phyloP scores from a whole-genome alignment of 306 rosid species.

The Sicyos edulis region DNA sequence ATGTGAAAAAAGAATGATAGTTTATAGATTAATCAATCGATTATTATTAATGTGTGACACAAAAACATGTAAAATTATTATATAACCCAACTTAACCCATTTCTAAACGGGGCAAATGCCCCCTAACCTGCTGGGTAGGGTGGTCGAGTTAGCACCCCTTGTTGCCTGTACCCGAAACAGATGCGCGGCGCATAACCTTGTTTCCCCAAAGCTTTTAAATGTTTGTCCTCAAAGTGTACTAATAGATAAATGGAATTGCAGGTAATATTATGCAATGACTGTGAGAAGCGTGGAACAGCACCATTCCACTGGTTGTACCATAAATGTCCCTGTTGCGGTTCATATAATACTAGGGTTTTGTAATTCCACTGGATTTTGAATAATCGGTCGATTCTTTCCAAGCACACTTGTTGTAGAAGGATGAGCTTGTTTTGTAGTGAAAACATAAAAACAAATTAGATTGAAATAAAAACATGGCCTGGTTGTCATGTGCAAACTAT shows the following conservation, averaged over 20 bases:
- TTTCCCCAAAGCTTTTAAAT: too few species aligned
- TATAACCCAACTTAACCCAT: too few species aligned
- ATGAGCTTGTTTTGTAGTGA: slow-evolving; percentile 20
- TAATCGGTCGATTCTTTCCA: slow-evolving; percentile 24
- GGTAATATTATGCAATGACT: slow-evolving; percentile 80
- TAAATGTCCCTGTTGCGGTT: slow-evolving; percentile 73
- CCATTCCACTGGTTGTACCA: slow-evolving; percentile 84
- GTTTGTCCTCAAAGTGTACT: too few species aligned
- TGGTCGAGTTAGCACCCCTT: too few species aligned
- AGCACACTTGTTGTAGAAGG: slow-evolving; percentile 28
- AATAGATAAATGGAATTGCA: slow-evolving; percentile 28
- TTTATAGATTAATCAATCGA: too few species aligned
- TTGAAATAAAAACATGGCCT: slow-evolving; percentile 13
- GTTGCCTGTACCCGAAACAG: too few species aligned
- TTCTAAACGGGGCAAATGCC: too few species aligned
- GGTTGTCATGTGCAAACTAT: slow-evolving; percentile 6
- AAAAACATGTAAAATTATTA: too few species aligned
- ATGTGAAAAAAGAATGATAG: too few species aligned
- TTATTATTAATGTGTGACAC: too few species aligned
- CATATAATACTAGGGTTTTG: slow-evolving; percentile 75
- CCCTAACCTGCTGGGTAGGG: too few species aligned
- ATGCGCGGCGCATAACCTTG: too few species aligned
- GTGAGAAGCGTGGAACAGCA: slow-evolving; percentile 80
- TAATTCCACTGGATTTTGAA: slow-evolving; percentile 34
- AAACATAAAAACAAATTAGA: slow-evolving; percentile 30